Conservation (phyloP, 2,329 filamentous ascomycete species). For the Arthrobotrys sphaeroides region DNA sequence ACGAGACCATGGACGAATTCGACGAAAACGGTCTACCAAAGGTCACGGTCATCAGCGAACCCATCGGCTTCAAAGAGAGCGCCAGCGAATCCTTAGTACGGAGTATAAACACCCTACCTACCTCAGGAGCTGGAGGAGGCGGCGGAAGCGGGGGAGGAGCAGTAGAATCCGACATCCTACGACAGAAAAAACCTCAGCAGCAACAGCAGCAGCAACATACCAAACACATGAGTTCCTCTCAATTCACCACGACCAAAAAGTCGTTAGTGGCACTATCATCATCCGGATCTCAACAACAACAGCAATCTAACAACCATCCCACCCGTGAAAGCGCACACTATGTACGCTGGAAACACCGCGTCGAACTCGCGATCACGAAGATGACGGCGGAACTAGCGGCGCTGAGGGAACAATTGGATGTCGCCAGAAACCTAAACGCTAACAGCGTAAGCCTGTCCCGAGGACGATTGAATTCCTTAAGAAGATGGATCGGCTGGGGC, state of each 20-base stretch:
- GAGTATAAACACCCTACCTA: neutral
- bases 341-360: constrained; percentile 77
- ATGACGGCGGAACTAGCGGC: constrained; percentile 93
- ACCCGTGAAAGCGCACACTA: constrained; percentile 59
- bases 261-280: constrained; percentile 42
- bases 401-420: constrained; percentile 82
- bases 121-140: neutral
- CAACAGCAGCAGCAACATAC: constrained; percentile 5
- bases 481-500: constrained; percentile 76
- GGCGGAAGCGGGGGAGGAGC: neutral
- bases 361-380: constrained; percentile 85
- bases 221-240: constrained; percentile 32
- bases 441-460: constrained; percentile 75
- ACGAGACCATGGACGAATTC: constrained; percentile 53
- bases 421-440: constrained; percentile 61
- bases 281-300: constrained; percentile 51
- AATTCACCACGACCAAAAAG: constrained; percentile 36
- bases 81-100: neutral
- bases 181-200: neutral
- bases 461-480: constrained; percentile 69
- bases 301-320: constrained; percentile 38
- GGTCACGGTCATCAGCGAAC: constrained; percentile 41
- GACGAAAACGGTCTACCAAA: constrained; percentile 50
- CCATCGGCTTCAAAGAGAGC: neutral
- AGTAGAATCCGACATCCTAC: neutral